Evolutionary conservation across 2,329 filamentous ascomycete genomes (phyloP), one percentile per base, ranked within the genome.

Genomic region (Colletotrichum cereale): DNA sequence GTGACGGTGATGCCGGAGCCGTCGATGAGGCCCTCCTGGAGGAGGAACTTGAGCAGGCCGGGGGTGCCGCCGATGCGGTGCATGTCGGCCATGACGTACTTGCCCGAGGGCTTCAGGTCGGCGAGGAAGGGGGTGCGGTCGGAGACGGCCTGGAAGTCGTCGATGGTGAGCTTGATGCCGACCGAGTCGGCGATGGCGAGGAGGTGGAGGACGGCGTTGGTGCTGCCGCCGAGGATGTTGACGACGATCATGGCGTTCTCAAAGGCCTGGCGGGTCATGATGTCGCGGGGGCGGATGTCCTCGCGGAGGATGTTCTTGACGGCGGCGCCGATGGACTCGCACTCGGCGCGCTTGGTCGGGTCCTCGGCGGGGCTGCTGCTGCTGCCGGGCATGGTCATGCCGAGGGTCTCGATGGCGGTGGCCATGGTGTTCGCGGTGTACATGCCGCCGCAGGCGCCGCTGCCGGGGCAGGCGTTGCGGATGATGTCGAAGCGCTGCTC

Each of bases 401-500:
- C 95, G 87, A 97, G 94, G 44, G 93, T 93, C 84, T 97, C 94
- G 74, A 97, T 94, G n/a, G 93, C 93, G 0, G 93, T 96, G 6
- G 94, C 93, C 93, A 97, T 96, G 31, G 94, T 97, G 83, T 97
- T 97, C 73, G 95, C 95, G 0, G 95, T 97, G 84, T 95, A 97
- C 95, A 97, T 95, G 75, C 93, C 93, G 74, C 92, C 92, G 75
- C 93, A 95, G 47, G 92, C 93, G 48, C 93, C 93, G 61, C 79
- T 78, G 56, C 83, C 83, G 60, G 83, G 83, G 91, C 95, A 98
- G 53, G 96, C 95, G 79, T 98, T 87, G 73, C 95, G 90, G 81
- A 98, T 97, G 78, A 98, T 96, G 82, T 98, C 96, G 81, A 95
- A 97, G 63, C 96, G 92, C 84, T 96, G 88, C 78, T 96, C 91